Base-by-base conservation (phyloP, 2,329 filamentous ascomycete species). In the Exophiala oligosperma region DNA sequence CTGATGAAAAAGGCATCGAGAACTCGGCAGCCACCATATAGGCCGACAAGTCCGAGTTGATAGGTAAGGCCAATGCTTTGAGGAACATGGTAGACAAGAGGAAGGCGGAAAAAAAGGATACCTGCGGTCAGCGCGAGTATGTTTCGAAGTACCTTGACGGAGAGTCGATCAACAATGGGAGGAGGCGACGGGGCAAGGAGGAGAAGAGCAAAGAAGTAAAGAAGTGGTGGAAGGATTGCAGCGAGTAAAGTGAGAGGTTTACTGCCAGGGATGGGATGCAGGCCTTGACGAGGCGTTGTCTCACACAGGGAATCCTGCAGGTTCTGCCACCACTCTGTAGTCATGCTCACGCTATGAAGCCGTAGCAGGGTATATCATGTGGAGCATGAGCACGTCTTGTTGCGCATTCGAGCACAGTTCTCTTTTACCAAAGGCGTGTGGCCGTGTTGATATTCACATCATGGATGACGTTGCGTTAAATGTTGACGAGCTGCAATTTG, bases 1-100 rank as follows among this genome's bases (percentile, higher is more conserved):
- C 72, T 74, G 53, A 78, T 71, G 61, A 77, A 77, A 68, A 78
- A 78, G 8, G 71, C 73, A 58, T 77, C 75, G 9, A 78, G 46
- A 2, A 77, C 76, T 32, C 75, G 63, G 47, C 71, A 72, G 8
- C 73, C 72, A 7, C 76, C 76, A 52, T 78, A 77, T 2, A 77
- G 57, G 2, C 75, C 75, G 1, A 78, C 74, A 5, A 78, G 71
- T 3, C 73, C 72, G 14, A 77, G 72, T 54, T 77, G 75, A 52
- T 78, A 77, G 14, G 74, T 77, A 17, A 77, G 66, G n/a, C 75
- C 75, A 41, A 77, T 74, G 56, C 72, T 76, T 58, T 75, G 75
- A 4, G 75, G 74, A 3, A 77, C 72, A 63, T 77, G 71, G 49
- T 77, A 77, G 3, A 67, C 68, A 3, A 77, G 68, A 12, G 76